phyloP scores from a whole-genome alignment of 2,329 filamentous ascomycete genomes.

The Aspergillus brasiliensis region DNA sequence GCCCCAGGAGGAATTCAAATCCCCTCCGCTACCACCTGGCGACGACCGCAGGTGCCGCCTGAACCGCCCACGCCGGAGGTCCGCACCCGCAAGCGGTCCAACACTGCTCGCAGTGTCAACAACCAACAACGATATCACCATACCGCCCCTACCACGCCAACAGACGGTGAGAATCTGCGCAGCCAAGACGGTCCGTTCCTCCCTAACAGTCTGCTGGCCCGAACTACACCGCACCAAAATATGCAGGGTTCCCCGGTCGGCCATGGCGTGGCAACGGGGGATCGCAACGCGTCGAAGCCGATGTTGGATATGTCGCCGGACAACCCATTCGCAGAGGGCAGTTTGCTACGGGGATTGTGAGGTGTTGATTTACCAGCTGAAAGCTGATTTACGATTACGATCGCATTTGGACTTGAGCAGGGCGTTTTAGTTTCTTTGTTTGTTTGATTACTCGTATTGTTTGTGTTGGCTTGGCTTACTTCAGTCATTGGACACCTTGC shows the following conservation, averaged over 20 bases:
- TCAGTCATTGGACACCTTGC: neutral
- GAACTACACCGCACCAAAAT: conserved; percentile 19
- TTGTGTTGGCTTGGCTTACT: neutral
- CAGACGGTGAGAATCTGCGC: conserved; percentile 12
- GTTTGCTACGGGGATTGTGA: conserved; percentile 41
- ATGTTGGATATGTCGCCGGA: conserved; percentile 46
- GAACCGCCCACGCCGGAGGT: conserved; percentile 15
- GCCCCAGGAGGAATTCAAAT: conserved; percentile 35
- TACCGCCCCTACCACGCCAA: conserved; percentile 15
- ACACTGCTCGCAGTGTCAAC: conserved; percentile 35
- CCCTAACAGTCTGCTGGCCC: conserved; percentile 42
- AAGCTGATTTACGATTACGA: neutral
- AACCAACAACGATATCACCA: conserved; percentile 18
- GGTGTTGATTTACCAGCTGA: neutral
- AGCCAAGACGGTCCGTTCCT: conserved; percentile 32
- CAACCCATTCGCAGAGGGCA: conserved; percentile 50
- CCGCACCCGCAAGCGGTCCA: conserved; percentile 35
- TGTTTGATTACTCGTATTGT: neutral
- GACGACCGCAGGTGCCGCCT: conserved; percentile 30
- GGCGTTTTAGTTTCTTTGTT: neutral
- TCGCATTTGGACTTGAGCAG: neutral
- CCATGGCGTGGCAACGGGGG: conserved; percentile 44
- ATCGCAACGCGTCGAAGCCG: conserved; percentile 42
- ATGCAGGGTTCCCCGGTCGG: conserved; percentile 29
- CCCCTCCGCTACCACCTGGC: conserved; percentile 45